These are phyloP conservation scores for Chaetomiaceae sp. DNA, from an alignment of 2,329 filamentous ascomycete species.

Conservation along the genomic window DNA sequence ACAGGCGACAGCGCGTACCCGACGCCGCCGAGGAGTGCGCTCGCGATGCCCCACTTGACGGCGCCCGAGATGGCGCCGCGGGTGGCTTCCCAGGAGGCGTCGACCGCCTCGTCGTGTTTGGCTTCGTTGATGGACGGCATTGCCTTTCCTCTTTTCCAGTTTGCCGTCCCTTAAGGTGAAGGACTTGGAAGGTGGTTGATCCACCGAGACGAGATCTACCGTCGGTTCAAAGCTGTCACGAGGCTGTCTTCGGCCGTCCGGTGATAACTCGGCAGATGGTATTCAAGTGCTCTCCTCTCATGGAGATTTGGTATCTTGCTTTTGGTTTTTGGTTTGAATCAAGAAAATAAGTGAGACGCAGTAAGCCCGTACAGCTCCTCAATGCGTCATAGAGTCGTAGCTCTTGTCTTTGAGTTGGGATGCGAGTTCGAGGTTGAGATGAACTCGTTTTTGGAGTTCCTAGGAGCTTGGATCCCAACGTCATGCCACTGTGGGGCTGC, in stretches of 20 bases:
- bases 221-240: no score
- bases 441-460: neutral
- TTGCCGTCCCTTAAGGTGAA: no score
- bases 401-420: neutral
- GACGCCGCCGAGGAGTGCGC: conserved; percentile 56
- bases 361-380: no score
- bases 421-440: neutral
- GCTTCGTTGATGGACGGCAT: conserved; percentile 23
- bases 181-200: no score
- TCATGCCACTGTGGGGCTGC: conserved; percentile 17
- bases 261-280: no score
- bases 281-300: no score
- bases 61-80: conserved; percentile 64
- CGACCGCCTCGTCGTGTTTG: conserved; percentile 52
- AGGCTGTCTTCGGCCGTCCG: no score
- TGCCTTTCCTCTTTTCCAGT: neutral
- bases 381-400: conserved; percentile 20
- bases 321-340: no score
- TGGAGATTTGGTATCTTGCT: no score
- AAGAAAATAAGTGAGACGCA: no score
- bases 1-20: conserved; percentile 64
- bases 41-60: conserved; percentile 67
- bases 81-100: conserved; percentile 67
- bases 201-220: no score
- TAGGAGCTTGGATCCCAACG: neutral